Conservation (phyloP, 805 yeast species). For the Yamadazyma paraphyllophila region DNA sequence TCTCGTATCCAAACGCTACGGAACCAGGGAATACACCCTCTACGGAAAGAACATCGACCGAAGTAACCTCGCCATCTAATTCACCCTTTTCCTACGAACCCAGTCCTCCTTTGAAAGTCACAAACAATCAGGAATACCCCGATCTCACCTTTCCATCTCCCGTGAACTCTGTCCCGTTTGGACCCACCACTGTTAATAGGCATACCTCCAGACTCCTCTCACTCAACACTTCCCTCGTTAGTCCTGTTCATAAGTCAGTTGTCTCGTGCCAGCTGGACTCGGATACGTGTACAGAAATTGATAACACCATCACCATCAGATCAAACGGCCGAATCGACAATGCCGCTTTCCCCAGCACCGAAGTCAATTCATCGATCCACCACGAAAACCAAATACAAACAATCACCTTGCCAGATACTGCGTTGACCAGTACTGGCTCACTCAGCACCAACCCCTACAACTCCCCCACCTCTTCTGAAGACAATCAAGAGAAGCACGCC, state of each 20-base stretch:
- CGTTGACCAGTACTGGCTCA: neutral
- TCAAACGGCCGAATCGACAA: constrained; percentile 3
- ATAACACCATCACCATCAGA: constrained; percentile 2
- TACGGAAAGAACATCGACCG: neutral
- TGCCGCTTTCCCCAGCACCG: neutral
- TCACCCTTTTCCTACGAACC: constrained; percentile 4
- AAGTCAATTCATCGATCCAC: neutral
- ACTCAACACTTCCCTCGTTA: neutral
- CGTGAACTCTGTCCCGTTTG: neutral
- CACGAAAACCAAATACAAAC: neutral
- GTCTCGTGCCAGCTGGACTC: too few relatives aligned
- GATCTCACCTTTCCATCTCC: neutral
- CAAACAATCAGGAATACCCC: neutral
- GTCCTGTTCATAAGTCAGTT: too few relatives aligned
- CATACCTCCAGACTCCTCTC: neutral
- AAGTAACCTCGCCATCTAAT: neutral
- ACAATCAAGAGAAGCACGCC: neutral
- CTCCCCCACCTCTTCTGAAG: neutral
- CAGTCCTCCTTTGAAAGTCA: constrained; percentile 10
- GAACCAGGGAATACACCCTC: neutral
- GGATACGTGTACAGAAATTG: neutral
- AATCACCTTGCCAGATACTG: neutral
- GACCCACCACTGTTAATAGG: too few relatives aligned
- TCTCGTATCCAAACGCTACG: too few relatives aligned
- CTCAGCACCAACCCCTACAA: neutral